Base-by-base conservation (phyloP, 495 filamentous ascomycete genomes). In the Aspergillus taichungensis region DNA sequence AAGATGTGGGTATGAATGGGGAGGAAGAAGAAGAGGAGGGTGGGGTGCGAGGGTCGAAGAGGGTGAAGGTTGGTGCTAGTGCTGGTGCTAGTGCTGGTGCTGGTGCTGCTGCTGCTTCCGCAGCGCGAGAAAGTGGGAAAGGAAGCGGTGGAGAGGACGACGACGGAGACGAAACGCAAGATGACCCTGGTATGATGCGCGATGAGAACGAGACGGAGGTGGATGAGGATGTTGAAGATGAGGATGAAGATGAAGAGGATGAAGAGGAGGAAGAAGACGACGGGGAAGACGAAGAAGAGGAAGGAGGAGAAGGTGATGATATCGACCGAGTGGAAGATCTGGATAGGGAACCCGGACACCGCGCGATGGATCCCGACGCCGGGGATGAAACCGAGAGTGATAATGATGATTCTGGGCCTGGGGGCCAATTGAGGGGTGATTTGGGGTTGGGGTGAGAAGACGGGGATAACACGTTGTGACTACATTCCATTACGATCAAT, bases 311-410 rank as follows among this genome's bases (percentile, higher is more conserved):
- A 12, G 72, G 72, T 27, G 76, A 83, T 12, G 75, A 81, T 46
- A 75, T 84, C 51, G 80, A 85, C 54, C 79, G 79, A 11, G 70
- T 83, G 30, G 82, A 86, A 57, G 72, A 76, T 59, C 67, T 77
- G 44, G 77, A 79, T 58, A 49, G 46, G 7, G 51, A 55, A 37
- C 40, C 57, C 34, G 47, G 57, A 7, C 47, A 37, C 32, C 60
- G 48, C 29, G 57, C 43, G 50, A 61, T 58, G 51, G 63, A 69
- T 42, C 66, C 67, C 30, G 72, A 68, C 49, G 66, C 56, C 29
- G 56, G 47, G 5, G 55, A 62, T 53, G 67, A 71, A 27, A 64
- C 62, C n/a, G 64, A 67, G 12, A 55, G 49, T 45, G 68, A 74
- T 39, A 61, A 69, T 42, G 69, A 72, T 41, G 49, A 56, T 24